Evolutionary conservation across 352 stramenopile genomes (phyloP).

Genomic region (Globisporangium emineosum): DNA sequence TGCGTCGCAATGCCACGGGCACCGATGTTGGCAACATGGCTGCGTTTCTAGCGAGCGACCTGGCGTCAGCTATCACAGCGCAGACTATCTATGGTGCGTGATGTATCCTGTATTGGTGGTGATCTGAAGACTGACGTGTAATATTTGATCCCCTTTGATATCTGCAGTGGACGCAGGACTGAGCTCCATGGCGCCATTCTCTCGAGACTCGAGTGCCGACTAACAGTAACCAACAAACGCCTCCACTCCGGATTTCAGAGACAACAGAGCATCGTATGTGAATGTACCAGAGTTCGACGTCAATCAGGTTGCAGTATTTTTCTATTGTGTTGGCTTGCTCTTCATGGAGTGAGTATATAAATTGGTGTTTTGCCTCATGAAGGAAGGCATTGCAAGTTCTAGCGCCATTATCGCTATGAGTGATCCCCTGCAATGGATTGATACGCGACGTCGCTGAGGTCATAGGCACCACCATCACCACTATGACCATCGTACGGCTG

Average conservation of each 20-base stretch:
- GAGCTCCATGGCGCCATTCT: slow-evolving; percentile 46
- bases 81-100: slow-evolving; percentile 87
- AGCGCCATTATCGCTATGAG: neutral
- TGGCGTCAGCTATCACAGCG: slow-evolving; percentile 76
- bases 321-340: neutral
- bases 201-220: slow-evolving; percentile 16
- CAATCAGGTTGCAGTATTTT: neutral
- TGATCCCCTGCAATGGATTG: neutral
- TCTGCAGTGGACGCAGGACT: slow-evolving; percentile 73
- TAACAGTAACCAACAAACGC: neutral
- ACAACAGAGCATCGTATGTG: neutral
- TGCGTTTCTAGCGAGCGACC: slow-evolving; percentile 76
- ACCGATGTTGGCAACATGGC: slow-evolving; percentile 79
- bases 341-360: neutral
- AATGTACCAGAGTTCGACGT: neutral
- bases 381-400: neutral
- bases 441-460: neutral
- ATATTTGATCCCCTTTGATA: slow-evolving; percentile 4
- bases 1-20: slow-evolving; percentile 68
- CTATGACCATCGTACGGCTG: neutral
- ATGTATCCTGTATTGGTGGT: neutral
- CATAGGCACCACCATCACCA: neutral
- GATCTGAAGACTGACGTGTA: neutral
- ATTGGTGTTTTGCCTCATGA: neutral
- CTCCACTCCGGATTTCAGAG: neutral